Evolutionary conservation across 2,329 filamentous ascomycete genomes (phyloP).

Genomic region (Trichoderma brevicompactum): DNA sequence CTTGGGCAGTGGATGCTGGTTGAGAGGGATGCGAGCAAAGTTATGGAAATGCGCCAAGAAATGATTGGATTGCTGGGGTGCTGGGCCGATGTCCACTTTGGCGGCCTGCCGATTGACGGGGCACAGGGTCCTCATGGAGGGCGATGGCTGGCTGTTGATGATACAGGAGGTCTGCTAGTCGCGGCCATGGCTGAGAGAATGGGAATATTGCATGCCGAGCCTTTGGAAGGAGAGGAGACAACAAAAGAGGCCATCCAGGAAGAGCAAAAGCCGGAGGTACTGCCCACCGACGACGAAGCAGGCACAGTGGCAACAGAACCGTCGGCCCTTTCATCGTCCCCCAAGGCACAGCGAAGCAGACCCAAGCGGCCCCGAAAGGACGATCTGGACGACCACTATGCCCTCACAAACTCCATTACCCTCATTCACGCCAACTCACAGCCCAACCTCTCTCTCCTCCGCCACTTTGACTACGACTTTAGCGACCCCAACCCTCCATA

Average conservation of each 20-base stretch:
- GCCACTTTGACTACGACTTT: conserved; percentile 86
- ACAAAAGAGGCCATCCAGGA: conserved; percentile 9
- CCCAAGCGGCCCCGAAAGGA: conserved; percentile 43
- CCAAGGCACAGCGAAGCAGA: conserved; percentile 35
- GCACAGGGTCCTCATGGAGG: conserved; percentile 42
- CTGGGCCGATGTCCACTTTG: conserved; percentile 86
- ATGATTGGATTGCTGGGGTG: conserved; percentile 79
- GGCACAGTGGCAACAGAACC: neutral
- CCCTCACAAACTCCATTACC: conserved; percentile 75
- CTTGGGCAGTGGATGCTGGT: conserved; percentile 77
- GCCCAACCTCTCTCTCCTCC: conserved; percentile 83
- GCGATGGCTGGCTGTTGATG: conserved; percentile 82
- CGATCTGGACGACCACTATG: conserved; percentile 68
- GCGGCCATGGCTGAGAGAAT: conserved; percentile 87
- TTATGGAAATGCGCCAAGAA: conserved; percentile 87
- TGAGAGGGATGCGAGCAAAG: conserved; percentile 78
- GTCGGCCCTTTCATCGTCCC: conserved; percentile 28
- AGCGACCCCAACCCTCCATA: conserved; percentile 62
- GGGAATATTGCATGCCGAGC: conserved; percentile 69
- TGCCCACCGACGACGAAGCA: conserved; percentile 20
- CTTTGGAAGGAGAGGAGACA: conserved; percentile 37
- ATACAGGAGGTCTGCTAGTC: conserved; percentile 80
- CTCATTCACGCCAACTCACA: conserved; percentile 81
- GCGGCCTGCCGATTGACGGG: conserved; percentile 39
- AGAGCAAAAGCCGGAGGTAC: conserved; percentile 25